Conservation (phyloP, 2,329 filamentous ascomycete species). For the Juglanconis sp. region DNA sequence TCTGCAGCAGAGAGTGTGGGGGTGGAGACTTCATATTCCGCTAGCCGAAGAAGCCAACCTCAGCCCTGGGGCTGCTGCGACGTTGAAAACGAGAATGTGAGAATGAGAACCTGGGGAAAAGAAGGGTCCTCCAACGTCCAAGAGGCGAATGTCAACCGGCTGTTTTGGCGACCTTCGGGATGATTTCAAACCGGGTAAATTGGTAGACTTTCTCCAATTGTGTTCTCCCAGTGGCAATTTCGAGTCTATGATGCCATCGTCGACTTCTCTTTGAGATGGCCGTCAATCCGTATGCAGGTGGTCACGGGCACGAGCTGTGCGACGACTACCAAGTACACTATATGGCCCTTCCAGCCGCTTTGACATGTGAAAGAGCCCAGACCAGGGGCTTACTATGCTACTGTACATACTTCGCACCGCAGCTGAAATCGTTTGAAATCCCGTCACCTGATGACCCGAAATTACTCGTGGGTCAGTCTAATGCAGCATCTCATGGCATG, state of each 20-base stretch:
- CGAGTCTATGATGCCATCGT: conserved; percentile 3
- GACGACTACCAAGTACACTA: no score
- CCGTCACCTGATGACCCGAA: conserved; percentile 7
- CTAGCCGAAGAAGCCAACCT: background rate
- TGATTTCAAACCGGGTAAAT: background rate
- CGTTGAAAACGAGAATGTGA: no score
- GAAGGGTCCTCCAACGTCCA: background rate
- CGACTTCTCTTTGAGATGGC: background rate
- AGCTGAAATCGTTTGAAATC: background rate
- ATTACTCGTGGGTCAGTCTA: background rate
- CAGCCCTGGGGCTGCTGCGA: background rate
- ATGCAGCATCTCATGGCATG: conserved; percentile 8
- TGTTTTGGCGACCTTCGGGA: no score
- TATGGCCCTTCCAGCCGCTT: background rate
- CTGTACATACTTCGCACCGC: background rate
- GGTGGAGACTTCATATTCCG: background rate
- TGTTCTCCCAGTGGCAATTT: conserved; percentile 3
- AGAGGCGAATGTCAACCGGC: no score
- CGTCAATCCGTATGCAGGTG: background rate
- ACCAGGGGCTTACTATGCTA: background rate
- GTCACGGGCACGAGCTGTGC: conserved; percentile 7
- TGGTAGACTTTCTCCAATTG: background rate
- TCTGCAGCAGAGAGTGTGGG: background rate
- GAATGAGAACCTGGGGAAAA: background rate
- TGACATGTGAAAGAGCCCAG: conserved; percentile 15